Evolutionary conservation across 805 yeast species (phyloP).

Genomic region (Lachancea quebecensis): DNA sequence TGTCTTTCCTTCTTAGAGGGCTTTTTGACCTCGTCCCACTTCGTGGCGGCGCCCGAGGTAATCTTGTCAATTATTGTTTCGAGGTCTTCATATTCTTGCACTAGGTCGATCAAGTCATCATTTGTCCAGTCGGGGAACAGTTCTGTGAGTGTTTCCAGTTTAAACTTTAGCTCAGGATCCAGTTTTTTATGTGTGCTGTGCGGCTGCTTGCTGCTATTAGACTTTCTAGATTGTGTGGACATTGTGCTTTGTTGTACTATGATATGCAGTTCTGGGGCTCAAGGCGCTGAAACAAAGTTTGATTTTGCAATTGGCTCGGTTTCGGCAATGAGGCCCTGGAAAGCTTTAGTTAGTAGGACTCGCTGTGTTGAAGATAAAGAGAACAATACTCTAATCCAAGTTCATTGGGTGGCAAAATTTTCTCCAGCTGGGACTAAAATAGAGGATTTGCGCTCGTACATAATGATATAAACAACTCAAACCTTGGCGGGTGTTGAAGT

Average conservation of each 20-base stretch:
- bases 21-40: slow-evolving; percentile 89
- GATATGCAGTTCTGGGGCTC: not conserved
- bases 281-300: not conserved
- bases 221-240: slow-evolving; percentile 20
- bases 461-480: not conserved
- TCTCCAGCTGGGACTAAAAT: not conserved
- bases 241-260: slow-evolving; percentile 2
- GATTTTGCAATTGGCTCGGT: not conserved
- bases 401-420: slow-evolving; percentile 4
- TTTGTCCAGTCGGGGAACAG: slow-evolving; percentile 92
- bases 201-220: slow-evolving; percentile 16
- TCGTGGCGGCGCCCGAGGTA: slow-evolving; percentile 80
- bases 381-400: not conserved
- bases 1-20: slow-evolving; percentile 47
- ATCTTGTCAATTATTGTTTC: slow-evolving; percentile 81
- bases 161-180: slow-evolving; percentile 30
- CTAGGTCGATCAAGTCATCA: slow-evolving; percentile 72
- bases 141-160: slow-evolving; percentile 59
- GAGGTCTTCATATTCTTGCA: slow-evolving; percentile 69
- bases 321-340: not conserved
- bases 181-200: slow-evolving; percentile 17
- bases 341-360: not conserved
- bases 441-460: not conserved
- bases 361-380: not conserved
- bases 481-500: too few species aligned